Conservation (phyloP, 2,329 filamentous ascomycete genomes). For the Ramichloridium luteum region DNA sequence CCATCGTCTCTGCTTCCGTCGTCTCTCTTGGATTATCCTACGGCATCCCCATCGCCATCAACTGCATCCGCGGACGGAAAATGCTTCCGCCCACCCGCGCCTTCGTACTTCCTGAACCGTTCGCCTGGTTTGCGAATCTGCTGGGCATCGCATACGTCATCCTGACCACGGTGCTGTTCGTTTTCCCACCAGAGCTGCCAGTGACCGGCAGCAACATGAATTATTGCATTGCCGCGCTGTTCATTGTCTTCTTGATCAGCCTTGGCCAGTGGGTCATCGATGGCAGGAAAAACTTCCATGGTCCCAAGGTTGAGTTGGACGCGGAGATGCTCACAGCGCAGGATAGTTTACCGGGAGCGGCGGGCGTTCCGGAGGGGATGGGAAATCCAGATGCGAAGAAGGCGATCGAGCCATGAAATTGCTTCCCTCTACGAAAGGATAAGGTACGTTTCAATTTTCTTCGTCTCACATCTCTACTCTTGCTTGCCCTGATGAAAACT, state of each 20-base stretch:
- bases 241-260: constrained; percentile 45
- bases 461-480: not conserved
- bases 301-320: constrained; percentile 28
- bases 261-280: constrained; percentile 48
- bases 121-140: constrained; percentile 50
- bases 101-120: constrained; percentile 42
- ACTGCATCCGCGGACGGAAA: constrained; percentile 52
- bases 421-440: not conserved
- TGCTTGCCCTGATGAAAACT: constrained; percentile 15
- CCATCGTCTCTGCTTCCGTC: constrained; percentile 41
- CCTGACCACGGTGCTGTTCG: constrained; percentile 62
- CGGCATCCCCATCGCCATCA: constrained; percentile 60
- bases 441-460: constrained; percentile 9
- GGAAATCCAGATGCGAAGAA: constrained; percentile 6
- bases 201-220: constrained; percentile 59
- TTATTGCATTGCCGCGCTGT: constrained; percentile 46
- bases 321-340: constrained; percentile 15
- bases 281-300: constrained; percentile 48
- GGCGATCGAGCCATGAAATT: constrained; percentile 3
- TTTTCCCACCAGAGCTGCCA: constrained; percentile 57
- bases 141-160: constrained; percentile 52
- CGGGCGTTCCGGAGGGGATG: constrained; percentile 6
- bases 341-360: constrained; percentile 3
- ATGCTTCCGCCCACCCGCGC: constrained; percentile 46
- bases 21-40: constrained; percentile 62